Base-by-base conservation (phyloP, 345 rosid genomes). In the Corchorus capsularis region DNA sequence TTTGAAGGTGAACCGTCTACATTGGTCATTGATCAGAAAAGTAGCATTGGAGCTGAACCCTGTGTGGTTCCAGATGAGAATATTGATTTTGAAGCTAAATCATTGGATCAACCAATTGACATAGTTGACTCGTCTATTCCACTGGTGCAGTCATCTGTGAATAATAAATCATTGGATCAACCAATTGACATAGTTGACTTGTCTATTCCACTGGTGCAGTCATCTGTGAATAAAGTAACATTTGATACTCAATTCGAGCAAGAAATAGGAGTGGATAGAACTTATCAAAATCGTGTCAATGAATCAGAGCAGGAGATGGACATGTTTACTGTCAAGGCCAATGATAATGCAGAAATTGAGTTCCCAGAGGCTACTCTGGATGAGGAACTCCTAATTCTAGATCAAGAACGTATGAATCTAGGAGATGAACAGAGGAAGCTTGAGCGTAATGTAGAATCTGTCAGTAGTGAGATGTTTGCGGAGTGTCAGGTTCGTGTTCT, bases 371-470 rank as follows among this genome's bases (percentile, higher is more conserved):
- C 78, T 64, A 84, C 76, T 82, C 83, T 93, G 82, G 93, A 92
- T 83, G 91, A 90, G 78, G 99, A 96, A 80, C 90, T 92, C 70
- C 83, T 53, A 57, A 75, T 79, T 76, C 85, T 92, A 20, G 89
- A 69, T 82, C 83, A 85, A 78, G 98, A 96, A 83, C 70, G 61
- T 79, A 76, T 64, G 57, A 82, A 80, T 75, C 89, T 96, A 66
- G 97, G 89, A 78, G 83, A 86, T 82, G 97, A 92, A 86, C 96
- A 90, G 83, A 93, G 89, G 81, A 93, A 86, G 85, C 94, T 89
- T 75, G 99, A 93, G 81, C 87, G 96, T 14, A 89, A 92, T 85
- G 98, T 97, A 0, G 99, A 96, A 87, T 93, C 97, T 76, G 95
- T 92, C 59, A 96, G 87, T 84, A 84, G 90, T 74, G 99, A 96